These are phyloP conservation scores for Gillenia trifoliata DNA, from an alignment of 306 rosid species.

Conservation along the genomic window DNA sequence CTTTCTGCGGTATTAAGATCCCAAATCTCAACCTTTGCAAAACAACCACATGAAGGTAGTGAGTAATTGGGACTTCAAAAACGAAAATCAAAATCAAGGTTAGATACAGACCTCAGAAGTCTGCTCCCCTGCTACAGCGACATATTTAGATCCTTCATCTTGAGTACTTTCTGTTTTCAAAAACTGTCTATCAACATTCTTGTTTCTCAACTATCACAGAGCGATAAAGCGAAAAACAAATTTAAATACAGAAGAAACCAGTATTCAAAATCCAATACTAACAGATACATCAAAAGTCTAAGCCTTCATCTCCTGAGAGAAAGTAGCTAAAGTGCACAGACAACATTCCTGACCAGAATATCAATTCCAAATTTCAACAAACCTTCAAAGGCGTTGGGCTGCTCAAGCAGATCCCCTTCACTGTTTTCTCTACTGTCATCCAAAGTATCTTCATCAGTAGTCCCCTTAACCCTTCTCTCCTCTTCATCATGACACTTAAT, in stretches of 20 bases:
- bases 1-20: conserved; percentile 74
- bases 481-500: conserved; percentile 11
- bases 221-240: conserved; percentile 5
- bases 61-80: conserved; percentile 4
- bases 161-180: conserved; percentile 20
- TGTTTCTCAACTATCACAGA: background rate
- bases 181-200: conserved; percentile 14
- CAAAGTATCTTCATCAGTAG: conserved; percentile 18
- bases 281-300: conserved; percentile 1
- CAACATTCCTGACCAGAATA: background rate
- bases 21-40: conserved; percentile 84
- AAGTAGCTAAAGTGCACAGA: background rate
- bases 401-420: conserved; percentile 23
- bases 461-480: conserved; percentile 26
- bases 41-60: conserved; percentile 22
- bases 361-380: conserved; percentile 21
- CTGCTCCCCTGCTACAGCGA: conserved; percentile 79
- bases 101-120: conserved; percentile 55
- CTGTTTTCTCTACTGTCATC: conserved; percentile 24
- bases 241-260: conserved; percentile 13
- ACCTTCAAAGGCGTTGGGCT: conserved; percentile 46
- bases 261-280: conserved; percentile 2
- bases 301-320: background rate
- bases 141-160: conserved; percentile 46
- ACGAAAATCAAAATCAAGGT: conserved; percentile 13